phyloP scores from a whole-genome alignment of 2,329 filamentous ascomycete species.

The Septoria linicola region DNA sequence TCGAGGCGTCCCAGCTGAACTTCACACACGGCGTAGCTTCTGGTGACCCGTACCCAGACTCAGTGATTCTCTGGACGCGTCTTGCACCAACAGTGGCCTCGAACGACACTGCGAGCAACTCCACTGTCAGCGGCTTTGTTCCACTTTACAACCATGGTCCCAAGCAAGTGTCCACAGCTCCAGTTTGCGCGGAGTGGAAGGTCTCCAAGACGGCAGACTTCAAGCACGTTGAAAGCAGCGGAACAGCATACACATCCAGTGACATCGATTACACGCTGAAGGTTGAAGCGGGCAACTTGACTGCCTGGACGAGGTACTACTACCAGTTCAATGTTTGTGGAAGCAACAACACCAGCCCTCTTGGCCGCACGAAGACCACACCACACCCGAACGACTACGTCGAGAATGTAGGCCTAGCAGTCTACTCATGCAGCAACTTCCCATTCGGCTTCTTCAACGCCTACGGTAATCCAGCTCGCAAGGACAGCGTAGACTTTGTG shows the following conservation, averaged over 20 bases:
- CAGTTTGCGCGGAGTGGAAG: slow-evolving; percentile 67
- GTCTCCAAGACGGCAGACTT: slow-evolving; percentile 54
- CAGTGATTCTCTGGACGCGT: slow-evolving; percentile 45
- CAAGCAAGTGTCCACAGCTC: slow-evolving; percentile 57
- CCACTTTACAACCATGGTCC: slow-evolving; percentile 56
- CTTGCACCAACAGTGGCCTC: slow-evolving; percentile 42
- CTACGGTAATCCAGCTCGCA: slow-evolving; percentile 41
- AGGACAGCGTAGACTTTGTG: slow-evolving; percentile 50
- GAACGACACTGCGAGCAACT: slow-evolving; percentile 41
- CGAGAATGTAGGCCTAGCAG: slow-evolving; percentile 59
- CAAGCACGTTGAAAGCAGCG: slow-evolving; percentile 52
- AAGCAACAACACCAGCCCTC: slow-evolving; percentile 59
- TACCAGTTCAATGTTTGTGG: slow-evolving; percentile 70
- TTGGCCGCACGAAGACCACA: slow-evolving; percentile 70
- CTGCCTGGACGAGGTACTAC: slow-evolving; percentile 65
- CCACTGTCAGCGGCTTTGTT: slow-evolving; percentile 57
- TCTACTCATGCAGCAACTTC: slow-evolving; percentile 71
- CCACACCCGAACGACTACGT: slow-evolving; percentile 58
- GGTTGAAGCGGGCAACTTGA: slow-evolving; percentile 63
- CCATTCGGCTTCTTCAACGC: slow-evolving; percentile 44
- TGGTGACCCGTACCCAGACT: slow-evolving; percentile 48
- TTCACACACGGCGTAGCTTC: slow-evolving; percentile 59
- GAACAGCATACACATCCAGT: slow-evolving; percentile 66
- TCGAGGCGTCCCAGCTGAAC: slow-evolving; percentile 51
- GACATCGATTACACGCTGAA: slow-evolving; percentile 77